These are phyloP conservation scores for Fennellomyces sp. DNA, from an alignment of 371 early-diverging fungal species.

Conservation along the genomic window DNA sequence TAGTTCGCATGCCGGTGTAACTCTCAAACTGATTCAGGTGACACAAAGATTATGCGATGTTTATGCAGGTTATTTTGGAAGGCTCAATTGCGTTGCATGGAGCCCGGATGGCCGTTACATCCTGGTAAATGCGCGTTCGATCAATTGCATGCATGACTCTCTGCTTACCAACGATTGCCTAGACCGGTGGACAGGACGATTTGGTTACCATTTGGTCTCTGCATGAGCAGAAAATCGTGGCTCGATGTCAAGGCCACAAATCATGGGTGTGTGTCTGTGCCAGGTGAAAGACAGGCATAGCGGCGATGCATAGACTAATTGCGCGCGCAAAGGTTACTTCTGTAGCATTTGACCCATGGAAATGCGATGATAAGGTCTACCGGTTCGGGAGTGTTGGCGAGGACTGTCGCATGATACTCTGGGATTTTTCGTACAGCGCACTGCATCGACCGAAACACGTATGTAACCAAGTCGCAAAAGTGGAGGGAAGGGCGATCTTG, in stretches of 20 bases:
- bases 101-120: slow-evolving; percentile 92
- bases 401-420: slow-evolving; percentile 84
- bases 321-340: slow-evolving; percentile 75
- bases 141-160: too few relatives aligned
- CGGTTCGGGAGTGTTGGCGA: slow-evolving; percentile 93
- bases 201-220: slow-evolving; percentile 91
- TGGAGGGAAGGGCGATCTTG: neutral
- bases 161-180: neutral
- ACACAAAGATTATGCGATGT: slow-evolving; percentile 65
- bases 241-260: slow-evolving; percentile 92
- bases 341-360: slow-evolving; percentile 92
- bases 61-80: slow-evolving; percentile 82
- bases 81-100: slow-evolving; percentile 89
- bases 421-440: slow-evolving; percentile 91
- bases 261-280: slow-evolving; percentile 68
- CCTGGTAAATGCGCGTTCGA: too few relatives aligned
- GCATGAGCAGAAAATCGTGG: slow-evolving; percentile 74
- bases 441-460: slow-evolving; percentile 77
- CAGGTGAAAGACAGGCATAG: neutral
- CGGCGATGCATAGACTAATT: neutral
- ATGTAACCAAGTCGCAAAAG: slow-evolving; percentile 19
- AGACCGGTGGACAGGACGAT: slow-evolving; percentile 96
- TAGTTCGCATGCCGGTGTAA: neutral
- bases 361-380: slow-evolving; percentile 82
- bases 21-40: neutral